Base-by-base conservation (phyloP, 2,329 filamentous ascomycete species). In the Zasmidium angulare region DNA sequence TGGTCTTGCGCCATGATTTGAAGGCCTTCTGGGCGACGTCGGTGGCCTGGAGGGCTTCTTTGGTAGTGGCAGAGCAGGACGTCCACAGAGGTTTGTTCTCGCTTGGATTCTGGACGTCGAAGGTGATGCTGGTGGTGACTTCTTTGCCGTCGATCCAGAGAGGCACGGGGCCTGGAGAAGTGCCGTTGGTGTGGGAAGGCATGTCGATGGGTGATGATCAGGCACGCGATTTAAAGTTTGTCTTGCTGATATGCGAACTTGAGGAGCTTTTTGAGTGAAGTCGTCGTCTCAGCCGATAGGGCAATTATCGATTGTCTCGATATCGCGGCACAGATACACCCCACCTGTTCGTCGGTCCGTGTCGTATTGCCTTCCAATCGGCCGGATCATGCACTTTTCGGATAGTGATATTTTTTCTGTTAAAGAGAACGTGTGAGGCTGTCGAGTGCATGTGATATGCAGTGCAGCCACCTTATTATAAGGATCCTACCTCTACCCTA, bases 11-110 rank as follows among this genome's bases (percentile, higher is more conserved):
- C 91, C 91, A 96, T 59, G 81, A 76, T 47, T 82, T 82, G 74
- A 90, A 88, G 1, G 91, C 90, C 14, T 79, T 78, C n/a, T 86
- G 78, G 0, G 90, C 89, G 10, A 86, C 82, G 10, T 77, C 75
- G 19, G 82, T 75, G 24, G 87, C 87, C 63, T 84, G 79, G 1
- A 77, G 74, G 50, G 83, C 83, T 66, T 86, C 79, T 9, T 78
- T 73, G 40, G 82, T 76, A 2, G 86, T 84, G 31, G 83, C 84
- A 31, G 82, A 80, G 58, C 83, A 84, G 58, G 81, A 79, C 63
- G 83, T 78, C 69, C 86, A 79, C 43, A 85, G 71, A 14, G 82
- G 69, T 71, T 84, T 67, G 73, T 84, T 68, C 51, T 79, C 79
- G 9, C 74, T 69, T 1, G 89, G 88, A 52, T 80, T 84, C 63